Conservation (phyloP, 83 land plant genomes). For the Thuja plicata region DNA sequence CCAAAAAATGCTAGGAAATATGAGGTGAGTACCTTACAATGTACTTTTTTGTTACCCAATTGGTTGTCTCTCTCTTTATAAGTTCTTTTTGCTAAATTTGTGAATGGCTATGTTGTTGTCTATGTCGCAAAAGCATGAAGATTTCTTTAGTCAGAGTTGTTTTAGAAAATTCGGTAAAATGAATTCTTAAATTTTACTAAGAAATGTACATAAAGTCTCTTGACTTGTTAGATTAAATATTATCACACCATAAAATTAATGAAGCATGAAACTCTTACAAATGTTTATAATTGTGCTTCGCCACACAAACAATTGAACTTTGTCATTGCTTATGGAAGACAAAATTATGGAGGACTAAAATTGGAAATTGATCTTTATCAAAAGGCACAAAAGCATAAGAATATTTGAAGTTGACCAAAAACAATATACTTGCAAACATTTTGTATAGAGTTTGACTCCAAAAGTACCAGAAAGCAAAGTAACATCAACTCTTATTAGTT, state of each 20-base stretch:
- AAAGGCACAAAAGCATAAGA: background rate
- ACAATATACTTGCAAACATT: background rate
- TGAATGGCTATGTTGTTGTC: no score
- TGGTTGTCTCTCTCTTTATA: no score
- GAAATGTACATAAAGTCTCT: background rate
- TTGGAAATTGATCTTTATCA: background rate
- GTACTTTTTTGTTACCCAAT: no score
- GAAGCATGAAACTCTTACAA: background rate
- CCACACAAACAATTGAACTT: background rate
- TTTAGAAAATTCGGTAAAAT: no score
- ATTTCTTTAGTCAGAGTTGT: no score
- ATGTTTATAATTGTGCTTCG: background rate
- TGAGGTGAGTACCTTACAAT: no score
- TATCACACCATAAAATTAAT: background rate
- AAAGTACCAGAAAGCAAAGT: background rate
- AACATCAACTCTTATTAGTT: background rate
- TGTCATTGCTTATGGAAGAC: background rate
- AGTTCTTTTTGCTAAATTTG: no score
- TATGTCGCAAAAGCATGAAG: no score
- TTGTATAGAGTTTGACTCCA: background rate
- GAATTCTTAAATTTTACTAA: background rate
- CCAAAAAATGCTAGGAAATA: no score
- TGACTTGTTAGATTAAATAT: background rate
- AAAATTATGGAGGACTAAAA: no score
- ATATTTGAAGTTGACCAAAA: background rate